phyloP scores from a whole-genome alignment of 1,284 basidiomycete species.

The Sanghuangporus sanghuang region DNA sequence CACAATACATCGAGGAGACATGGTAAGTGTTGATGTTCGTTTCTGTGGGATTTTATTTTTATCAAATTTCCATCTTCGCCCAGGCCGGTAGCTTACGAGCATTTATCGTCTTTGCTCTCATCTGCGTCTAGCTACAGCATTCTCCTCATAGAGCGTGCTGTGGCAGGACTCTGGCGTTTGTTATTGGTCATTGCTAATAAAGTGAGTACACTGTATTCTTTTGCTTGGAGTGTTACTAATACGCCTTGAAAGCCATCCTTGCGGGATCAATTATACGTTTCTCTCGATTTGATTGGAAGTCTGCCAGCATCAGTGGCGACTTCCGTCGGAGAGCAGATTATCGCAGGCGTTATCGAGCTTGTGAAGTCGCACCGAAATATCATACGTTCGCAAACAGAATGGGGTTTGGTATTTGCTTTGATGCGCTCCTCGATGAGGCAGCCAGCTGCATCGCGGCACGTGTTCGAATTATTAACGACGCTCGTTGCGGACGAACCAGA shows the following conservation, averaged over 20 bases:
- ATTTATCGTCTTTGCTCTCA: constrained; percentile 77
- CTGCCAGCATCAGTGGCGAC: constrained; percentile 76
- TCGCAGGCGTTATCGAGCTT: constrained; percentile 78
- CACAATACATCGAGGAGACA: constrained; percentile 76
- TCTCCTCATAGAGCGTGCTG: constrained; percentile 91
- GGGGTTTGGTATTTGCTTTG: constrained; percentile 91
- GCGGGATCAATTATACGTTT: constrained; percentile 90
- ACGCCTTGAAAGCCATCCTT: constrained; percentile 49
- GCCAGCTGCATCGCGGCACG: constrained; percentile 82
- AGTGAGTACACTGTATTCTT: constrained; percentile 37
- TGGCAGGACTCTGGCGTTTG: constrained; percentile 82
- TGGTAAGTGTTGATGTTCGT: constrained; percentile 51
- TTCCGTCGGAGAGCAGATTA: constrained; percentile 86
- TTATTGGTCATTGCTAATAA: constrained; percentile 76
- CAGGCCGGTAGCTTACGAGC: constrained; percentile 91
- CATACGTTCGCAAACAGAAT: constrained; percentile 89
- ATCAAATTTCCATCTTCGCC: background rate
- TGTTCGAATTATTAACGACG: constrained; percentile 70
- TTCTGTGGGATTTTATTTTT: constrained; percentile 1
- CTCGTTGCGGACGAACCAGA: constrained; percentile 56
- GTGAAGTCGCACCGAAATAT: constrained; percentile 71
- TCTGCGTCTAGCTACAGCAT: constrained; percentile 81
- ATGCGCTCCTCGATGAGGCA: constrained; percentile 83
- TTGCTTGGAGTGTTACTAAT: constrained; percentile 13
- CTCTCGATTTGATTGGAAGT: constrained; percentile 84